Base-by-base conservation (phyloP, 2,329 filamentous ascomycete species). In the Cytospora paraplurivora region DNA sequence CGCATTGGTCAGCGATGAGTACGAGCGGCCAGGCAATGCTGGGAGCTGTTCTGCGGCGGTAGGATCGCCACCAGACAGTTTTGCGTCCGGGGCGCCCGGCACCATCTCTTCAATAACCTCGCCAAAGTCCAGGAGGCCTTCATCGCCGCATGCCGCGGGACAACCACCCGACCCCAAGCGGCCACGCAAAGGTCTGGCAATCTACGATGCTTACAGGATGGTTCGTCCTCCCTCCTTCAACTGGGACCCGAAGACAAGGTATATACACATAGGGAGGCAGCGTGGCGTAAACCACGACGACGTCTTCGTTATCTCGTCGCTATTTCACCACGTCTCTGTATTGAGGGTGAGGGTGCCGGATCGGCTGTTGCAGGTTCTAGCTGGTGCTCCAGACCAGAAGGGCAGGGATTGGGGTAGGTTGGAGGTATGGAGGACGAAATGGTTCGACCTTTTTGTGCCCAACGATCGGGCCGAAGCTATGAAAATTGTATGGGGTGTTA, bases 121-220 rank as follows among this genome's bases (percentile, higher is more conserved):
- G 2, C 21, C 61, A 10, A 19, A 38, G 12, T 19, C 33, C 15
- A 17, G n/a, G 34, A 33, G 50, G 2, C 32, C 55, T 7, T 59
- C 54, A 72, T 62, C 71, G 69, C 47, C 72, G 70, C 56, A 44
- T 21, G 27, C 55, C 41, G 12, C 49, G 47, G 37, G 17, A 47
- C 63, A 56, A 27, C 62, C 50, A 33, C 76, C 74, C 4, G 67
- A 72, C 3, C 72, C 69, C 41, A 85, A 85, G 72, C 84, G 81
- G 66, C 73, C 80, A 44, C 81, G 83, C 64, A 85, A 83, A 72
- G 84, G 79, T 58, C 74, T 84, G 72, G 81, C 79, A 66, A 79
- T 87, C 54, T 88, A 88, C 71, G 86, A 88, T 71, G 84, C 80
- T 68, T 88, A 88, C 73, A 81, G 86, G 62, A 87, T 85, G 79